Evolutionary conservation across 805 yeast species (phyloP).

Genomic region (Jamesozyma jinghongensis): DNA sequence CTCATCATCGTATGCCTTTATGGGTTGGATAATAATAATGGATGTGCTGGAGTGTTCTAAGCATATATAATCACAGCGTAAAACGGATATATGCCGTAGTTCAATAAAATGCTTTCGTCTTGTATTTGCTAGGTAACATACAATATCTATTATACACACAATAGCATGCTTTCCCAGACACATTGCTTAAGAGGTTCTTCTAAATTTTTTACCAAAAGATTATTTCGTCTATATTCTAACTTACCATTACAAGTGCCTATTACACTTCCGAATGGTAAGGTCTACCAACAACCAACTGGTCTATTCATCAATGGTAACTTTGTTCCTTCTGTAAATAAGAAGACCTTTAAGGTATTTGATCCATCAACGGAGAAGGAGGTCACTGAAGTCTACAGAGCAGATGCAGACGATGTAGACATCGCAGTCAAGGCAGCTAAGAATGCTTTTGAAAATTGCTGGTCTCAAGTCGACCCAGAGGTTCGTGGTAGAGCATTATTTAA

Average conservation of each 20-base stretch:
- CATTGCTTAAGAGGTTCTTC: slow-evolving; percentile 1
- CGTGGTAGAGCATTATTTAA: slow-evolving; percentile 57
- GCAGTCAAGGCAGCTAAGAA: slow-evolving; percentile 81
- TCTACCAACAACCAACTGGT: slow-evolving; percentile 74
- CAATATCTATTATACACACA: too few species aligned
- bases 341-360: slow-evolving; percentile 52
- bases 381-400: slow-evolving; percentile 63
- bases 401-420: slow-evolving; percentile 65
- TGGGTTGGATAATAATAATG: too few species aligned
- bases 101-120: too few species aligned
- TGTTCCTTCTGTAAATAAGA: slow-evolving; percentile 48
- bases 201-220: slow-evolving; percentile 1
- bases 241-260: slow-evolving; percentile 40
- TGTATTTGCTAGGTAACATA: too few species aligned
- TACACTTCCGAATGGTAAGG: slow-evolving; percentile 64
- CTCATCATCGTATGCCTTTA: too few species aligned
- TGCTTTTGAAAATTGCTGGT: slow-evolving; percentile 77
- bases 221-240: slow-evolving; percentile 27
- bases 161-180: slow-evolving; percentile 7
- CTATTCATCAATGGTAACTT: slow-evolving; percentile 74
- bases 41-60: too few species aligned
- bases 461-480: slow-evolving; percentile 53
- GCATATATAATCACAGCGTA: too few species aligned
- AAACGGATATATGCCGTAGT: too few species aligned
- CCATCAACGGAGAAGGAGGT: slow-evolving; percentile 72